These are phyloP conservation scores for Acanthamoeba sp. DNA, from an alignment of 208 protist species.

Conservation along the genomic window DNA sequence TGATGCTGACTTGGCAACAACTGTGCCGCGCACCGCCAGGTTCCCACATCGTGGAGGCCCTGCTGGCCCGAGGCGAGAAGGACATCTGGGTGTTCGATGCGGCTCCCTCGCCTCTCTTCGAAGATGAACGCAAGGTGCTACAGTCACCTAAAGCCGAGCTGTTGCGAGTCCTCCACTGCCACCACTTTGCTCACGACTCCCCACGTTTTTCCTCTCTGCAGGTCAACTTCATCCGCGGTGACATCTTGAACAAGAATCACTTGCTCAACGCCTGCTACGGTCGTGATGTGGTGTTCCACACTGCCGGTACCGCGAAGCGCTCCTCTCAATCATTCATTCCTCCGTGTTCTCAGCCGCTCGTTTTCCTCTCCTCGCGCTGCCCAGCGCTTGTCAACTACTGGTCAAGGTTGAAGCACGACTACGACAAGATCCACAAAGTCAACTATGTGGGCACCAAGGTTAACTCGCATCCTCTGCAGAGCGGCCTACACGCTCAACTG, in stretches of 20 bases:
- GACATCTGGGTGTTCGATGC: slow-evolving; percentile 37
- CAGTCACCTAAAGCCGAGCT: no score
- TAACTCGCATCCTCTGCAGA: not conserved
- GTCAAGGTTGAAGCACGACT: slow-evolving; percentile 8
- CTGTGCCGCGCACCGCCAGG: slow-evolving; percentile 15
- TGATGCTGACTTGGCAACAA: no score
- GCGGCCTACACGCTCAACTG: not conserved
- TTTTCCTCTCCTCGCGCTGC: not conserved
- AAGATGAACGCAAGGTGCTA: slow-evolving; percentile 21
- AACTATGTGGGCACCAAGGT: slow-evolving; percentile 37
- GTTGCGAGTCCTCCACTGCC: no score
- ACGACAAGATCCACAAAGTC: not conserved
- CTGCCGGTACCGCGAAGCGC: not conserved
- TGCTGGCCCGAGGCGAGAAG: slow-evolving; percentile 58
- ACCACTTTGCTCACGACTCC: not conserved
- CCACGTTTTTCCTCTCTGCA: not conserved
- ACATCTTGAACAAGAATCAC: slow-evolving; percentile 40
- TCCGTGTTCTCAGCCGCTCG: no score
- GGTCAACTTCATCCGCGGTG: slow-evolving; percentile 29
- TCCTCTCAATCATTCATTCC: not conserved
- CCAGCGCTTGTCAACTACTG: not conserved
- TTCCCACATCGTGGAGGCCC: slow-evolving; percentile 59
- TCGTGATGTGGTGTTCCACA: slow-evolving; percentile 49
- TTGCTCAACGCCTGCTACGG: slow-evolving; percentile 26
- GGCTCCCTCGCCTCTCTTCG: not conserved